phyloP scores from a whole-genome alignment of 2,329 filamentous ascomycete species.

The Pseudopyrenochaeta lycopersici region DNA sequence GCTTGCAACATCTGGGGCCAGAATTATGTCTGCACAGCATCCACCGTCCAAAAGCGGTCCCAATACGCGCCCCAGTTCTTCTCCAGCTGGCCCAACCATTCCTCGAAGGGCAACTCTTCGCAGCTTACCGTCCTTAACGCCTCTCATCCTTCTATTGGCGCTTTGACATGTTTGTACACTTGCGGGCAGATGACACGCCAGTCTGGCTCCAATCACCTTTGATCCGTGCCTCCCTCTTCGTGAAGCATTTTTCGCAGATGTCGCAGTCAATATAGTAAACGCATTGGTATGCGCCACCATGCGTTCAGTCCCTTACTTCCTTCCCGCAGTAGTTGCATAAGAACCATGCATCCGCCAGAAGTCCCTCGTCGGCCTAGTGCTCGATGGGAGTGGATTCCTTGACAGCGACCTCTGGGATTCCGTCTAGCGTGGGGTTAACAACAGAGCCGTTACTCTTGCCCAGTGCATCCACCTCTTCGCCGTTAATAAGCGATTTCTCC shows the following conservation, averaged over 20 bases:
- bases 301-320: not conserved
- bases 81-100: not conserved
- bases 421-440: too few relatives aligned
- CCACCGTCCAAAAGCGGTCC: not conserved
- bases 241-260: not conserved
- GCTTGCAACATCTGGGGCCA: too few relatives aligned
- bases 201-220: not conserved
- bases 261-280: not conserved
- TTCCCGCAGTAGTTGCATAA: not conserved
- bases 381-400: too few relatives aligned
- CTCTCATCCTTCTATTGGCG: conserved; percentile 1
- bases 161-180: not conserved
- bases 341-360: not conserved
- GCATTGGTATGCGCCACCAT: not conserved
- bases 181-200: conserved; percentile 1
- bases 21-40: too few relatives aligned
- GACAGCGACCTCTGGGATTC: too few relatives aligned
- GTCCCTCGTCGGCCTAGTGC: not conserved
- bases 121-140: not conserved
- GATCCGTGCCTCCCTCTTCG: not conserved
- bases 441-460: too few relatives aligned
- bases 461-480: not conserved
- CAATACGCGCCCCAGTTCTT: not conserved
- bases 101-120: not conserved
- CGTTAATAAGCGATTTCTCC: not conserved